Base-by-base conservation (phyloP, 1,284 basidiomycete species). In the Boletellus deceptivus region DNA sequence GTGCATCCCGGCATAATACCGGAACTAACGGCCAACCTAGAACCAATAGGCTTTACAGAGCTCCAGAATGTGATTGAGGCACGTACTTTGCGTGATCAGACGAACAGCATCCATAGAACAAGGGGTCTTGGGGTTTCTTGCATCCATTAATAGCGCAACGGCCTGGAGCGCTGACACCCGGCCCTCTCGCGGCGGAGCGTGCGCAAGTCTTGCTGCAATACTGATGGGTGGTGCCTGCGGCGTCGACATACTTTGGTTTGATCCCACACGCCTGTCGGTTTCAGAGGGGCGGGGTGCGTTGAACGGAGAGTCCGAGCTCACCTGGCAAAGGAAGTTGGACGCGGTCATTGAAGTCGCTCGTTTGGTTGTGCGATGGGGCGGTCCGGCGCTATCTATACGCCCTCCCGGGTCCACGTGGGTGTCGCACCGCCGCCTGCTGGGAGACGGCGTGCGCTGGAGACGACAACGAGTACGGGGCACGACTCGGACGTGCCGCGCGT, bases 191-290 rank as follows among this genome's bases (percentile, higher is more conserved):
- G 36, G 58, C 51, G 41, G 20, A 54, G 43, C 77, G 72, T 47
- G 82, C 82, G 60, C 82, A 84, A 42, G 75, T 82, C 56, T 74
- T 76, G 55, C 83, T 74, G 61, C 82, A 84, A 61, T 79, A 85
- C 34, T 77, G 75, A 59, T 84, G 80, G 55, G 74, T 73, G 53
- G 72, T 65, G 17, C 82, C 83, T 52, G 76, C 72, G 52, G 81
- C 75, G 44, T 69, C 68, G 20, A 80, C 66, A 60, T 75, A 84
- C 70, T 79, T 84, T 14, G 82, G 80, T 60, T 75, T 82, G 53
- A 71, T 71, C 24, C 78, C 76, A 64, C 82, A 84, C 50, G 74
- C 73, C 82, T 84, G 53, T 27, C 7, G 46, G 43, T 49, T 34
- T 45, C 55, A 44, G 46, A 20, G 24, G 38, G 25, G 24, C 31